These are phyloP conservation scores for Thermomucor indicae-seudaticae DNA, from an alignment of 371 early-diverging fungal genomes.

Conservation along the genomic window DNA sequence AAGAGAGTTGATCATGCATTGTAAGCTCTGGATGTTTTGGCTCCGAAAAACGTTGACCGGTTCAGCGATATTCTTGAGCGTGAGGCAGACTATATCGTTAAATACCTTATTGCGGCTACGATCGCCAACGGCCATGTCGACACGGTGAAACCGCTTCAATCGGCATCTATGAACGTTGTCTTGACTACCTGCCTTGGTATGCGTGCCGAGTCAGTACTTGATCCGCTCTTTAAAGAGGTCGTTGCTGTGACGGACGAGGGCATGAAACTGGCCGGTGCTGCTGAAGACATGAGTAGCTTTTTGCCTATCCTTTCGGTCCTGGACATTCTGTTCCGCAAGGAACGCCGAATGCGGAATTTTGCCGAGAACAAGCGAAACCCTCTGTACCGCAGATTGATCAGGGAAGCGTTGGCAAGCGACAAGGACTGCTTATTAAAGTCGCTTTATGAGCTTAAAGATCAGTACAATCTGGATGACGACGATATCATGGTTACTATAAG, in stretches of 20 bases:
- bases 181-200: conserved; percentile 7
- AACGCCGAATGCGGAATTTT: conserved; percentile 1
- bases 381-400: conserved; percentile 7
- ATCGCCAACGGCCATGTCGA: not conserved
- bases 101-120: conserved; percentile 3
- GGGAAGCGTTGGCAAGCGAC: conserved; percentile 4
- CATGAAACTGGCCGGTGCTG: conserved; percentile 8
- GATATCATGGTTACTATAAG: conserved; percentile 13
- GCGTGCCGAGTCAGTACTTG: conserved; percentile 7
- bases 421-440: conserved; percentile 14
- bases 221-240: conserved; percentile 9
- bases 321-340: conserved; percentile 7
- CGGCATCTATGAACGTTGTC: conserved; percentile 10
- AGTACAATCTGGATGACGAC: conserved; percentile 16
- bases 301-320: conserved; percentile 10
- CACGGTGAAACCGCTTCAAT: conserved; percentile 9
- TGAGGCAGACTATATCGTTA: conserved; percentile 6
- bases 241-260: conserved; percentile 3
- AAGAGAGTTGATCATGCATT: not conserved
- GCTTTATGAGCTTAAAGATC: conserved; percentile 14
- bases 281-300: conserved; percentile 16
- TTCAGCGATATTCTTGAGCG: conserved; percentile 1
- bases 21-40: conserved; percentile 10
- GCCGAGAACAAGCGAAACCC: conserved; percentile 6
- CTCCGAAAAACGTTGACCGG: conserved; percentile 9